These are phyloP conservation scores for Onygenales sp. DNA, from an alignment of 2,329 filamentous ascomycete genomes.

Conservation along the genomic window DNA sequence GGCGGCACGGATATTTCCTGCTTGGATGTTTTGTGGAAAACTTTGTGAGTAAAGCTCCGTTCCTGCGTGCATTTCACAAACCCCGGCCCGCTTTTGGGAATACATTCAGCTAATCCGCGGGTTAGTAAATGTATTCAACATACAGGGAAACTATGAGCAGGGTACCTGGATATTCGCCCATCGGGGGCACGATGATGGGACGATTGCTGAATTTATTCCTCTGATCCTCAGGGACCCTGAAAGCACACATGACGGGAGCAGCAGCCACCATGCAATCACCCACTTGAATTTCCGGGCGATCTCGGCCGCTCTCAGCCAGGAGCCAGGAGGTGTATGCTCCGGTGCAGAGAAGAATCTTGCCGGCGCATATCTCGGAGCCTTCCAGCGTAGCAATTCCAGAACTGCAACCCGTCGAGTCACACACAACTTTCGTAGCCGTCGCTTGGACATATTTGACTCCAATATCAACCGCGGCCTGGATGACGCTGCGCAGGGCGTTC, in stretches of 20 bases:
- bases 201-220: slow-evolving; percentile 1
- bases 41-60: slow-evolving; percentile 5
- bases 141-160: not conserved
- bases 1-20: slow-evolving; percentile 4
- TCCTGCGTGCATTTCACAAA: slow-evolving; percentile 5
- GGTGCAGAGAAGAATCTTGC: slow-evolving; percentile 14
- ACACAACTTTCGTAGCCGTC: slow-evolving; percentile 25
- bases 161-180: slow-evolving; percentile 3
- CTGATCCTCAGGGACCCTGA: slow-evolving; percentile 3
- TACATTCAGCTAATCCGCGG: slow-evolving; percentile 3
- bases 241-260: slow-evolving; percentile 10
- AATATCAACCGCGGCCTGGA: slow-evolving; percentile 39
- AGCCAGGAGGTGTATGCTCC: slow-evolving; percentile 17
- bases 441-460: slow-evolving; percentile 49
- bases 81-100: not conserved
- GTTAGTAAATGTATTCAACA: not conserved
- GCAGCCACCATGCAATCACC: slow-evolving; percentile 37
- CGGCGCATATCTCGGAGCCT: slow-evolving; percentile 12
- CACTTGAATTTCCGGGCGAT: slow-evolving; percentile 30
- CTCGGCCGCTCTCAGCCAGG: slow-evolving; percentile 33
- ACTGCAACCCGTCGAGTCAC: slow-evolving; percentile 34
- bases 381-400: slow-evolving; percentile 11
- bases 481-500: slow-evolving; percentile 45
- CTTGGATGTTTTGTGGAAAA: not conserved
- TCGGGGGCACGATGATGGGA: slow-evolving; percentile 3